These are phyloP conservation scores for Mycena galopus DNA, from an alignment of 768 basidiomycete species.

Conservation along the genomic window DNA sequence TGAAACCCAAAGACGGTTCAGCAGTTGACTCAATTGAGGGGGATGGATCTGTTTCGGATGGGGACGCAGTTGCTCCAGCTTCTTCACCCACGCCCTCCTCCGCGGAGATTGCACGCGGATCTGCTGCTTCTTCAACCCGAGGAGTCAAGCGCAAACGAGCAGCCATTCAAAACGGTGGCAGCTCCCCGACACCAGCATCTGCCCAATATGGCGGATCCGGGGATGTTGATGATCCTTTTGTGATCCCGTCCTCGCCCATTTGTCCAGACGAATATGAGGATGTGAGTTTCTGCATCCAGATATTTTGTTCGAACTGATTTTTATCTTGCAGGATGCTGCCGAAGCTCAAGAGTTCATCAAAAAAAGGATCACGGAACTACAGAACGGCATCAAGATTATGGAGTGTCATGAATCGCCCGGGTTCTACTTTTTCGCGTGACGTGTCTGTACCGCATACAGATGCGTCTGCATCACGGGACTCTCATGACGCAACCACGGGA, in stretches of 20 bases:
- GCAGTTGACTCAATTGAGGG: not conserved
- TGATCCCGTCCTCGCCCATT: not conserved
- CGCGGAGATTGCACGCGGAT: too few species aligned
- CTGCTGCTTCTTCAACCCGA: not conserved
- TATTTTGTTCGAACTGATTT: too few species aligned
- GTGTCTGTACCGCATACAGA: too few species aligned
- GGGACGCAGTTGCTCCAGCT: not conserved
- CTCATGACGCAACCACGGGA: too few species aligned
- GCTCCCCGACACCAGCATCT: not conserved
- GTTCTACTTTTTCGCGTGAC: too few species aligned
- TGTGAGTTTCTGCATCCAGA: not conserved
- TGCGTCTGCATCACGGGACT: too few species aligned
- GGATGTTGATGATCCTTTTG: not conserved
- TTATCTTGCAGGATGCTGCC: too few species aligned
- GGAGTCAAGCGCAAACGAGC: not conserved
- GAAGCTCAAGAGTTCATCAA: not conserved
- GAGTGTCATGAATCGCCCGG: too few species aligned
- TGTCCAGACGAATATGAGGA: not conserved
- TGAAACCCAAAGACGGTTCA: not conserved
- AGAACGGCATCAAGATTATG: not conserved
- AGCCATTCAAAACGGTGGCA: too few species aligned
- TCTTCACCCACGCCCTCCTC: not conserved
- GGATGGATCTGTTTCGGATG: conserved; percentile 1
- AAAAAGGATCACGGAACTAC: not conserved
- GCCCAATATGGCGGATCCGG: too few species aligned